Evolutionary conservation across 2,329 filamentous ascomycete genomes (phyloP), one percentile per base, ranked within the genome.

Genomic region (Calonectria hawksworthii): DNA sequence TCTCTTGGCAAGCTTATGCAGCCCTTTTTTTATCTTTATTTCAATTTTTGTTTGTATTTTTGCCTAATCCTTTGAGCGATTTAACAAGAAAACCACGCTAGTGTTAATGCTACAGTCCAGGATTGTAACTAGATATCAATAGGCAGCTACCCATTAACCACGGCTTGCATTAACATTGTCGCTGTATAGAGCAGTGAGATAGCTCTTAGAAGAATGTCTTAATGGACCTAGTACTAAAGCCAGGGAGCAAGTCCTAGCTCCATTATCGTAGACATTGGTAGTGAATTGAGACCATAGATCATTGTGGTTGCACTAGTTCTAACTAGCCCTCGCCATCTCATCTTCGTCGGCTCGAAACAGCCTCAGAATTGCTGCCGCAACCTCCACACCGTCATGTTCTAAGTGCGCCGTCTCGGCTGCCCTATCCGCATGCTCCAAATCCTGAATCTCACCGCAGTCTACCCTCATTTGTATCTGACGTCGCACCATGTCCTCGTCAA

Each of bases 311-410:
- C 9, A 9, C 3, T 11, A 26, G 23, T 18, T 16, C 10, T 11
- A 6, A 13, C 26, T 13, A 41, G n/a, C 18, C 21, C 28, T 30
- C 28, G 32, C 80, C 75, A 87, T 83, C 51, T 83, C 83, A 67
- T 88, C 86, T 73, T 90, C 86, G 52, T 90, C 88, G 59, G 85
- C 86, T 67, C 87, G 84, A 74, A 91, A 90, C 67, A 91, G 84
- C 70, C 89, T 89, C 82, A 96, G 83, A 80, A 96, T 95, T 0
- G 92, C 92, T 75, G 89, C 87, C 3, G 90, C 92, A 65, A 95
- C 91, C 21, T 88, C 82, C n/a, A 93, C 84, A 0, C 95, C 94
- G 83, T 96, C 94, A 77, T 96, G 94, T 70, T 90, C 87, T 72
- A 91, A 87, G 34, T 88, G 86, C 21, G 92, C 92, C 80, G 93